Percentiles rank a stretch among this genome's conserved stretches.
Conservation (phyloP, 257 asterid species). For the Solanum ossicruentum region DNA sequence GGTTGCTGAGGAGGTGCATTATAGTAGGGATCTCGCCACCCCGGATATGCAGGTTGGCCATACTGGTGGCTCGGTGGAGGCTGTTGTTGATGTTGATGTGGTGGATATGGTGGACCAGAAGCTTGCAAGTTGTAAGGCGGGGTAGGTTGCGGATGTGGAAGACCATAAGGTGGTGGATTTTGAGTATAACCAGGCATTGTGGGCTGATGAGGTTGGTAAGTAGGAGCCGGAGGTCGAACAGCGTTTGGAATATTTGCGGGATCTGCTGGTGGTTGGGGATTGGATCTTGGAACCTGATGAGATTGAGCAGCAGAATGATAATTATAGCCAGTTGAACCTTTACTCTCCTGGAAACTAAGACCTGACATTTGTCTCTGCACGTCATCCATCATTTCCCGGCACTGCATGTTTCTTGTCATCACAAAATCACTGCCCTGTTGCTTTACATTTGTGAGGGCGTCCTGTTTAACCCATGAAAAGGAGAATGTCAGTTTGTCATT, state of each 20-base stretch:
- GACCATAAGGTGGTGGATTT: constrained; percentile 42
- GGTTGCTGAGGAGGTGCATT: constrained; percentile 68
- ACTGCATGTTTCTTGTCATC: constrained; percentile 86
- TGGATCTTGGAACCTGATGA: constrained; percentile 33
- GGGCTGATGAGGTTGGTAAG: constrained; percentile 56
- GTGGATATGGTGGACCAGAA: constrained; percentile 43
- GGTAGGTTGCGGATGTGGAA: constrained; percentile 41
- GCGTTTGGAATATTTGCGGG: constrained; percentile 19
- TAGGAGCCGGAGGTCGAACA: constrained; percentile 21
- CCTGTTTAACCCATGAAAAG: constrained; percentile 33
- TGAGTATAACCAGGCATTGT: constrained; percentile 37
- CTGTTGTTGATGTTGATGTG: constrained; percentile 48
- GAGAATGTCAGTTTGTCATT: not conserved
- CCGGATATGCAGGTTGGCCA: constrained; percentile 88
- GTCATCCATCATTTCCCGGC: constrained; percentile 89
- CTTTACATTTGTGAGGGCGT: constrained; percentile 72
- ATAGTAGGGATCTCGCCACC: constrained; percentile 87
- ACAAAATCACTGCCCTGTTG: constrained; percentile 92
- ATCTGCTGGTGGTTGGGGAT: constrained; percentile 32
- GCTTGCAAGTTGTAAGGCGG: constrained; percentile 58
- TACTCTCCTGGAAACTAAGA: constrained; percentile 66
- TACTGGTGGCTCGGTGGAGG: constrained; percentile 49
- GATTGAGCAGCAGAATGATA: constrained; percentile 41
- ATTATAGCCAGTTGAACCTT: constrained; percentile 34
- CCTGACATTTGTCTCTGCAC: constrained; percentile 85